phyloP scores from a whole-genome alignment of 2,329 filamentous ascomycete species.

The Leptographium procerum region DNA sequence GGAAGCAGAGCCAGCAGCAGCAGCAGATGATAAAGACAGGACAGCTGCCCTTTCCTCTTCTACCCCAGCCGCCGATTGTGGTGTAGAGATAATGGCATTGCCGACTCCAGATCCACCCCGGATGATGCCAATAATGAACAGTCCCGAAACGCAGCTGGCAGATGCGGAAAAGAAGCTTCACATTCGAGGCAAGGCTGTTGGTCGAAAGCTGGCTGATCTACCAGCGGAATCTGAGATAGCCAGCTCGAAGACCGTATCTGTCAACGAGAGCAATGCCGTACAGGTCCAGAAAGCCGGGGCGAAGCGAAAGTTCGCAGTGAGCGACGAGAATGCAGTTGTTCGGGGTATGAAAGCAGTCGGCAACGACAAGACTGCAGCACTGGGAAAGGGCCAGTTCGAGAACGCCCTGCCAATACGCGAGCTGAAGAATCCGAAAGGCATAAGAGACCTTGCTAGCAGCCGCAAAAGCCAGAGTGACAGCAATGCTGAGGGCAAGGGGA shows the following conservation, averaged over 20 bases:
- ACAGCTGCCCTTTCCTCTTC: background rate
- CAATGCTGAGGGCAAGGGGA: conserved; percentile 14
- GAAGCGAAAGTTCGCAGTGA: conserved; percentile 46
- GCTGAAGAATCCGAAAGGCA: conserved; percentile 26
- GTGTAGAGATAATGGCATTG: background rate
- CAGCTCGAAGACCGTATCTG: background rate
- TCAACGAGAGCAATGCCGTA: background rate
- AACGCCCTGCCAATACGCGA: conserved; percentile 9
- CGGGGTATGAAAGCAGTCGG: conserved; percentile 18
- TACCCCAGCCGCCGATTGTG: background rate
- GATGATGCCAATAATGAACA: background rate
- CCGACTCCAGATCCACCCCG: background rate
- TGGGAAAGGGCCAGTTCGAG: conserved; percentile 12
- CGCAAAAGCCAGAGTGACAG: conserved; percentile 25
- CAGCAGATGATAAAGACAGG: background rate
- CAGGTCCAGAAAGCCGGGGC: conserved; percentile 30
- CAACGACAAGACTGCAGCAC: conserved; percentile 17
- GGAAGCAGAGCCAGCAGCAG: background rate
- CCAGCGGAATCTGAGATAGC: background rate
- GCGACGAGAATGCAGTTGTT: conserved; percentile 38
- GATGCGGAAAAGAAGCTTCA: background rate
- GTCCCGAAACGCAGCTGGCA: background rate
- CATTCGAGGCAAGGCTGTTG: background rate
- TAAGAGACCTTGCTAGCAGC: conserved; percentile 33
- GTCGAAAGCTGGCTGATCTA: background rate